Base-by-base conservation (phyloP, 2,329 filamentous ascomycete species). In the Fusarium agapanthi region DNA sequence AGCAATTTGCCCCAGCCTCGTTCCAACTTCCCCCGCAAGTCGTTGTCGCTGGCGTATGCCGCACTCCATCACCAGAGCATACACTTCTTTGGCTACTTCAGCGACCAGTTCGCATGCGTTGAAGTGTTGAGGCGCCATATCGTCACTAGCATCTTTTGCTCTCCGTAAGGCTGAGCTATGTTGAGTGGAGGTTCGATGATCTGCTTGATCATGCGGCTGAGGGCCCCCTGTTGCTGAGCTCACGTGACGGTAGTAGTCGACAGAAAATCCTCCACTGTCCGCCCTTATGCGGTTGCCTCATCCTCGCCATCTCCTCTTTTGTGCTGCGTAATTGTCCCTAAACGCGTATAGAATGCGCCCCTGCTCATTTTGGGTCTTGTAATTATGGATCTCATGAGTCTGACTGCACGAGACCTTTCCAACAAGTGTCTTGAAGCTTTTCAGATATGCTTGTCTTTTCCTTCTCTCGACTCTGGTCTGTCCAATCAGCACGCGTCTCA, bases 281-380 rank as follows among this genome's bases (percentile, higher is more conserved):
- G 24, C n/a, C 13, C 0, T 51, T 20, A 2, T 35, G 16, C 28
- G 0, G 22, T 8, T 28, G 24, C 24, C 43, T 45, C 8, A 22
- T 28, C 8, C 43, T 38, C n/a, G 2, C 2, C 32, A 13, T 30
- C 44, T n/a, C 40, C 40, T 24, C 40, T 43, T 14, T 13, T 40
- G 37, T 0, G 20, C 34, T 35, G 34, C 34, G 0, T 35, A 5
- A 15, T 35, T 9, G 3, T 35, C 34, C 0, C 8, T 3, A 9
- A 16, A 4, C 1, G 15, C 34, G 1, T 12, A 16, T 2, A 12
- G 14, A 20, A 24, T 24, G 16, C 3, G 4, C 47, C 6, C 2
- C 5, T n/a, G 4, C 7, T 6, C 9, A 22, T 6, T 15, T 26
- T 2, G 0, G 1, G 0, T 4, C 0, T 37, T 1, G 0, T 0